Base-by-base conservation (phyloP, 2,329 filamentous ascomycete genomes). In the Aspergillus pseudotamarii region DNA sequence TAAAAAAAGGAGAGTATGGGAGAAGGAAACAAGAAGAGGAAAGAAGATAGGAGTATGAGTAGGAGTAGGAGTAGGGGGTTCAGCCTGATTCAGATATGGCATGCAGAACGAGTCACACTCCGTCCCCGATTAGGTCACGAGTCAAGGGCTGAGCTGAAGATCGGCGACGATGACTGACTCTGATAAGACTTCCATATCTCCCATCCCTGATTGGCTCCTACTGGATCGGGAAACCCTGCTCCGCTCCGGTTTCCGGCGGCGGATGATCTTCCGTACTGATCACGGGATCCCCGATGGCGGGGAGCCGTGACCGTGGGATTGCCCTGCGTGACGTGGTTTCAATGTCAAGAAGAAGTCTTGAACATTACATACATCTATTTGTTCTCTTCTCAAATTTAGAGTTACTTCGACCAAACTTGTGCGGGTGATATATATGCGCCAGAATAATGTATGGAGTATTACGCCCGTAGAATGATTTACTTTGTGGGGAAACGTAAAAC, bases 111-210 rank as follows among this genome's bases (percentile, higher is more conserved):
- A 62, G 56, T 48, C 45, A 58, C 55, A 62, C 59, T 23, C 36
- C 36, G 34, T 53, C 34, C 57, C 32, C 11, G 32, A 54, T 58
- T 34, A 36, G 57, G 60, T 64, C 63, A 64, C 60, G 63, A 59
- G 62, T 51, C 30, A 28, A 19, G 48, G 48, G 34, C 34, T 56
- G 36, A 50, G 28, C n/a, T 34, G 48, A 28, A 36, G 46, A 38
- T 36, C 46, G 41, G 38, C 36, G n/a, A 59, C 26, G 26, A 56
- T 41, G 48, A 46, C 32, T 28, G 53, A 21, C 30, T 30, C 36
- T 63, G 54, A 60, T 59, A 55, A 54, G 38, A 26, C 4, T 16
- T 38, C 36, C 62, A 59, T 61, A 61, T 64, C 62, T 34, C n/a
- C 21, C 16, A 41, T 1, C 12, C 10, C 38, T 64, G 62, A 64